Base-by-base conservation (phyloP, 768 basidiomycete species). In the Coprinopsis cinerea region DNA sequence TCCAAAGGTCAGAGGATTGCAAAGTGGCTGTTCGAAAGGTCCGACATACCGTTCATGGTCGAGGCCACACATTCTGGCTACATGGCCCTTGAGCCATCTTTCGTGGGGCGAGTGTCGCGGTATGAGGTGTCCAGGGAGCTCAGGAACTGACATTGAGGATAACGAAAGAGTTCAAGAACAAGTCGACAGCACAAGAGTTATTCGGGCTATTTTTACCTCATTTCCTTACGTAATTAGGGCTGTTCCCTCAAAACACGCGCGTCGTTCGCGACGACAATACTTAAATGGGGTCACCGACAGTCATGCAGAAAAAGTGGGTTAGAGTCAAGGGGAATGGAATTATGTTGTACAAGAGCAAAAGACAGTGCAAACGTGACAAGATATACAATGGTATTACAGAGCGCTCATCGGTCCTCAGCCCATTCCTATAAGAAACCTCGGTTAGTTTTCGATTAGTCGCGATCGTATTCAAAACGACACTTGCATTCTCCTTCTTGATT, bases 401-500 rank as follows among this genome's bases (percentile, higher is more conserved):
- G 26, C 53, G 49, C 52, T 81, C 78, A 92, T 73, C 88, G 83
- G 63, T 92, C 89, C 75, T 92, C 89, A 55, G 89, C 89, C 89
- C 89, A 92, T 88, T 92, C 89, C 88, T 90, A 52, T 56, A 47
- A 48, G 51, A 27, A 52, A 49, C 43, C 48, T 56, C 40, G 53
- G 55, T 62, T 30, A 64, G 51, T 55, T 36, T n/a, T 35, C 55
- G 42, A 18, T 48, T 55, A 17, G 36, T 24, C 44, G 34, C 30
- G 41, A 44, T 45, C 6, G 47, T 48, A 42, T 50, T 25, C 41
- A 24, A 52, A 17, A 4, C 7, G 14, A 4, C 9, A 74, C 87
- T 76, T 64, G 90, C 93, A 68, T 98, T 98, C 76, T 99, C 96
- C 72, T 96, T 96, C 83, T 92, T 93, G 80, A 99, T 98, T 70